Percentiles rank a stretch among this genome's conserved stretches.
Conservation (phyloP, 2,329 filamentous ascomycete genomes). For the Curvularia sp. region DNA sequence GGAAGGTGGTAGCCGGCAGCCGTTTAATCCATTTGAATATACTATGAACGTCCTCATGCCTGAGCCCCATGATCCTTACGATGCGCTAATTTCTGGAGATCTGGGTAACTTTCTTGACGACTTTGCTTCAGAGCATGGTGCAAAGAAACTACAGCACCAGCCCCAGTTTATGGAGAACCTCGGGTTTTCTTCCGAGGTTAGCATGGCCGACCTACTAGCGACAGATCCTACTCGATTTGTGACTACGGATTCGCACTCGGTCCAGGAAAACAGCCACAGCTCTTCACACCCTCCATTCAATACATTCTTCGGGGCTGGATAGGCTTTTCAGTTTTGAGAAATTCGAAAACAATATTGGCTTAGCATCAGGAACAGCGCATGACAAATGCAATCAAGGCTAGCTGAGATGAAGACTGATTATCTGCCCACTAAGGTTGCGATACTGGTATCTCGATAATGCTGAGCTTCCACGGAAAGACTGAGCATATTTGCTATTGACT, state of each 20-base stretch:
- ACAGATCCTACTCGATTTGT: constrained; percentile 49
- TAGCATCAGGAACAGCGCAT: background rate
- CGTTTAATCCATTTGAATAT: constrained; percentile 19
- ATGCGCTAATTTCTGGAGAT: constrained; percentile 51
- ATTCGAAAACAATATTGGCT: background rate
- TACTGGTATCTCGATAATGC: background rate
- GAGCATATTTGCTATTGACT: background rate
- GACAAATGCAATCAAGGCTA: background rate
- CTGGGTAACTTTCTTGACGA: constrained; percentile 63
- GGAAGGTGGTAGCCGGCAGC: constrained; percentile 4
- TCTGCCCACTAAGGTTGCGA: background rate
- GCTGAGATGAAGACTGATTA: background rate
- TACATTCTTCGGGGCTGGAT: constrained; percentile 31
- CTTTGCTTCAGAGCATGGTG: constrained; percentile 62
- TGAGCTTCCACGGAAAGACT: background rate
- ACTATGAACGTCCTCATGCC: constrained; percentile 6
- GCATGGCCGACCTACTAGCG: constrained; percentile 60
- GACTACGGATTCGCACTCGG: constrained; percentile 40
- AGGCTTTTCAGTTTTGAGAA: background rate
- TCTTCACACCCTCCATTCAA: constrained; percentile 29
- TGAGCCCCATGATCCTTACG: constrained; percentile 23
- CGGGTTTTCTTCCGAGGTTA: constrained; percentile 67
- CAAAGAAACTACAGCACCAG: constrained; percentile 61
- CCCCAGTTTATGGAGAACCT: constrained; percentile 71
- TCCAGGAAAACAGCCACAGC: constrained; percentile 25